Evolutionary conservation across 2,329 filamentous ascomycete species (phyloP).

Genomic region (Fusarium circinatum): DNA sequence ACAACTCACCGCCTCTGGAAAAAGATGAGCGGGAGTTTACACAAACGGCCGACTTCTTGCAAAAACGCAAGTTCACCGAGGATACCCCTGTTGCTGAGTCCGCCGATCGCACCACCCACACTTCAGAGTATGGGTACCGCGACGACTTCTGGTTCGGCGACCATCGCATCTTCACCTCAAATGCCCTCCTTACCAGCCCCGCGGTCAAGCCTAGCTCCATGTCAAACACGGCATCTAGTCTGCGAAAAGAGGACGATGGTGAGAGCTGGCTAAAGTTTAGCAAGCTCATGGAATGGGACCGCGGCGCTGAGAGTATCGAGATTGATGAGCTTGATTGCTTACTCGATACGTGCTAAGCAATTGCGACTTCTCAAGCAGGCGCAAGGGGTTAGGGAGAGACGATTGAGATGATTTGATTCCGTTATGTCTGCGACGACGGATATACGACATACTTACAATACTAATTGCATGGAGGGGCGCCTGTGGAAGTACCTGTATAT

Average conservation of each 20-base stretch:
- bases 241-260: slow-evolving; percentile 52
- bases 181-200: slow-evolving; percentile 64
- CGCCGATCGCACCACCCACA: slow-evolving; percentile 44
- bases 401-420: slow-evolving; percentile 35
- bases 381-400: slow-evolving; percentile 36
- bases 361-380: slow-evolving; percentile 25
- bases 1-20: slow-evolving; percentile 88
- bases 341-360: slow-evolving; percentile 75
- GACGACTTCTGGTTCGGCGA: slow-evolving; percentile 67
- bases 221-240: slow-evolving; percentile 39
- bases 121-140: slow-evolving; percentile 50
- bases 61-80: slow-evolving; percentile 68
- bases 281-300: slow-evolving; percentile 66
- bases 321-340: slow-evolving; percentile 93
- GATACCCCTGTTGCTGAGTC: slow-evolving; percentile 47
- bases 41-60: slow-evolving; percentile 88
- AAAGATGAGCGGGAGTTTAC: slow-evolving; percentile 97
- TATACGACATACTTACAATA: slow-evolving; percentile 37
- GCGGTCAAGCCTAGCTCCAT: slow-evolving; percentile 56
- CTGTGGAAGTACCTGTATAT: slow-evolving; percentile 48
- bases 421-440: slow-evolving; percentile 42
- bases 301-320: slow-evolving; percentile 87
- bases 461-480: slow-evolving; percentile 42
- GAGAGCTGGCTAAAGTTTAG: slow-evolving; percentile 55
- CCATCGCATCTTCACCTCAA: slow-evolving; percentile 49